phyloP scores from a whole-genome alignment of 495 filamentous ascomycete genomes.

The Ramalina intermedia region DNA sequence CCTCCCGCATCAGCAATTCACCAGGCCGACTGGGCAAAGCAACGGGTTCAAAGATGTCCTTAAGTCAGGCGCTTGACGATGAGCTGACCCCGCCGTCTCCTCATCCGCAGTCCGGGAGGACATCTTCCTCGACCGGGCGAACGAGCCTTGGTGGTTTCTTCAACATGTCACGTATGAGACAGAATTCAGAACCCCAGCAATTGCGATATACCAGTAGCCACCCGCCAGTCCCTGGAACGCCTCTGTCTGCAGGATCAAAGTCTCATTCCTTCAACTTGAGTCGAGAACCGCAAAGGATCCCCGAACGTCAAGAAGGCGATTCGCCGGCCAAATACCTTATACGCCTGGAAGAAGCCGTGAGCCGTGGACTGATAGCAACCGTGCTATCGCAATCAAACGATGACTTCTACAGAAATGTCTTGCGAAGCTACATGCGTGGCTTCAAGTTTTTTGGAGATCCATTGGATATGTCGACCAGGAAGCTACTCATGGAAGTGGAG shows the following conservation, averaged over 20 bases:
- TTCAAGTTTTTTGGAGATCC: constrained; percentile 93
- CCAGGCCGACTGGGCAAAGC: constrained; percentile 40
- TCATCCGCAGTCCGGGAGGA: constrained; percentile 46
- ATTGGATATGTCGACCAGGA: constrained; percentile 93
- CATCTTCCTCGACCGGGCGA: constrained; percentile 68
- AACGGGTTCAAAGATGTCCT: constrained; percentile 73
- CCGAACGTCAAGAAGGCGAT: constrained; percentile 73
- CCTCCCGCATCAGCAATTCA: constrained; percentile 47
- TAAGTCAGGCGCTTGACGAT: constrained; percentile 38
- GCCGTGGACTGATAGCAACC: constrained; percentile 63
- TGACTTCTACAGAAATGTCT: constrained; percentile 62
- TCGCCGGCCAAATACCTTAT: constrained; percentile 80
- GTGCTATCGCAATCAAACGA: constrained; percentile 73
- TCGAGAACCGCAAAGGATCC: constrained; percentile 49
- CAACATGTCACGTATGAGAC: constrained; percentile 56
- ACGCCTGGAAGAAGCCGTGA: constrained; percentile 63
- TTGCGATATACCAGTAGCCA: constrained; percentile 43
- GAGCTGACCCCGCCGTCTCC: constrained; percentile 44
- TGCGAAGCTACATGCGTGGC: constrained; percentile 87
- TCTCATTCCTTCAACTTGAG: constrained; percentile 55
- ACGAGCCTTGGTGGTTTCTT: constrained; percentile 86
- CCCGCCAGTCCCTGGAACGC: constrained; percentile 44
- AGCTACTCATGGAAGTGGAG: constrained; percentile 92
- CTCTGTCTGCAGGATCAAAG: constrained; percentile 50
- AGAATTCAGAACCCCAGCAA: constrained; percentile 56